Evolutionary conservation across 306 rosid species (phyloP).

Genomic region (Canavalia ensiformis): DNA sequence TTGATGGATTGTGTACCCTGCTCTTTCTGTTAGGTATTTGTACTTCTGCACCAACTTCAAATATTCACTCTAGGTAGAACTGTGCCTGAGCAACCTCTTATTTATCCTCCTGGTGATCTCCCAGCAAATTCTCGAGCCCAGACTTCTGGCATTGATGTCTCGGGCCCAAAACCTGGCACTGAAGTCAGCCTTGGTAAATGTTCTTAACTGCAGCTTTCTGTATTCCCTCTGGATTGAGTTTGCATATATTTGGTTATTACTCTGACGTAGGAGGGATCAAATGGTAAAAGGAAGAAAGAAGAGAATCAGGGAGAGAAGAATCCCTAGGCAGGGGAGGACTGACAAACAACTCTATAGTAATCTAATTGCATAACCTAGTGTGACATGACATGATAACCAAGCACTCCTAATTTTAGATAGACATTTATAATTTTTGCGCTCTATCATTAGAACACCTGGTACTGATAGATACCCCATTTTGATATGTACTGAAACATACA

Average conservation of each 20-base stretch:
- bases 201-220: slow-evolving; percentile 39
- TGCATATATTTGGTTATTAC: slow-evolving; percentile 7
- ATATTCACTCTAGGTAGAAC: slow-evolving; percentile 79
- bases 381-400: neutral
- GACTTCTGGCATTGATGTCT: slow-evolving; percentile 69
- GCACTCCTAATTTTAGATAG: slow-evolving; percentile 2
- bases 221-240: slow-evolving; percentile 30
- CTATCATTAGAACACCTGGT: slow-evolving; percentile 5
- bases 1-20: slow-evolving; percentile 11
- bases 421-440: neutral
- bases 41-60: slow-evolving; percentile 89
- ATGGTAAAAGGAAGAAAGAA: slow-evolving; percentile 17
- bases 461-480: slow-evolving; percentile 5
- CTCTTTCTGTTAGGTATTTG: slow-evolving; percentile 70
- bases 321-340: neutral
- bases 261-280: neutral
- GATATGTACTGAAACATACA: slow-evolving; percentile 5
- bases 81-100: slow-evolving; percentile 80
- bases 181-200: slow-evolving; percentile 84
- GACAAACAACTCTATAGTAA: neutral
- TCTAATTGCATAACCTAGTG: slow-evolving; percentile 6
- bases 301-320: neutral
- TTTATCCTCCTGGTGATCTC: slow-evolving; percentile 63
- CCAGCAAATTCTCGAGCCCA: slow-evolving; percentile 64
- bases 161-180: slow-evolving; percentile 77